Evolutionary conservation across 176 grass and related monocot species (phyloP).

Genomic region (Chrysopogon serrulatus): DNA sequence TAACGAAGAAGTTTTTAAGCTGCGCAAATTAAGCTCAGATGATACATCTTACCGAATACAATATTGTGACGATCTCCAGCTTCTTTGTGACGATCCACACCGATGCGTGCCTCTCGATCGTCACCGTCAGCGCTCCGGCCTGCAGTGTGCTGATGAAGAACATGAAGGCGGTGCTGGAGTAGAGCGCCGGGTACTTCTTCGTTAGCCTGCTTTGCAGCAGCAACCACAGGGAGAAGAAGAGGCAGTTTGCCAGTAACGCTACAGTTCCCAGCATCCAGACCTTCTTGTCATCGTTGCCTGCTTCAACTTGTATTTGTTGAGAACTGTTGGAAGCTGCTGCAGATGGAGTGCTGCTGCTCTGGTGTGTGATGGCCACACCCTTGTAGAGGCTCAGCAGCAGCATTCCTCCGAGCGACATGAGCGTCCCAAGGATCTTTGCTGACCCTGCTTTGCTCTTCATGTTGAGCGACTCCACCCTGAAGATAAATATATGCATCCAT

Average conservation of each 20-base stretch:
- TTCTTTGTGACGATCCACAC: constrained; percentile 50
- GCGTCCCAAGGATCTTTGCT: constrained; percentile 55
- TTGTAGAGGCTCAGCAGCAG: constrained; percentile 69
- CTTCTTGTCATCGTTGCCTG: constrained; percentile 8
- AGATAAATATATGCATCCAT: not conserved
- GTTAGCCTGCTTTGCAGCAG: constrained; percentile 58
- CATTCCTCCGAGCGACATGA: constrained; percentile 48
- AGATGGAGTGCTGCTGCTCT: not conserved
- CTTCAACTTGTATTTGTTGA: not conserved
- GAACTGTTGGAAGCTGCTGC: not conserved
- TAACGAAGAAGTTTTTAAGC: not conserved
- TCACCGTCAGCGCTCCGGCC: constrained; percentile 29
- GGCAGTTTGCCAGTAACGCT: constrained; percentile 47
- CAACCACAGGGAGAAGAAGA: constrained; percentile 73
- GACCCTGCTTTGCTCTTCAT: constrained; percentile 51
- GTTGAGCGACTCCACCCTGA: constrained; percentile 53
- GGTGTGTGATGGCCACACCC: constrained; percentile 45
- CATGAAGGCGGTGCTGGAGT: constrained; percentile 76
- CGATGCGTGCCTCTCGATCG: constrained; percentile 35
- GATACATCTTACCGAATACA: constrained; percentile 57
- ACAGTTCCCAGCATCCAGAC: constrained; percentile 60
- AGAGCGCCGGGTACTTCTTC: constrained; percentile 75
- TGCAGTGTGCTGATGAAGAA: constrained; percentile 82
- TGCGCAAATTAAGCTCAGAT: not conserved
- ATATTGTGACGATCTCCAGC: constrained; percentile 54